Conservation (phyloP, 805 yeast species). For the Debaryomyces tyrocola region DNA sequence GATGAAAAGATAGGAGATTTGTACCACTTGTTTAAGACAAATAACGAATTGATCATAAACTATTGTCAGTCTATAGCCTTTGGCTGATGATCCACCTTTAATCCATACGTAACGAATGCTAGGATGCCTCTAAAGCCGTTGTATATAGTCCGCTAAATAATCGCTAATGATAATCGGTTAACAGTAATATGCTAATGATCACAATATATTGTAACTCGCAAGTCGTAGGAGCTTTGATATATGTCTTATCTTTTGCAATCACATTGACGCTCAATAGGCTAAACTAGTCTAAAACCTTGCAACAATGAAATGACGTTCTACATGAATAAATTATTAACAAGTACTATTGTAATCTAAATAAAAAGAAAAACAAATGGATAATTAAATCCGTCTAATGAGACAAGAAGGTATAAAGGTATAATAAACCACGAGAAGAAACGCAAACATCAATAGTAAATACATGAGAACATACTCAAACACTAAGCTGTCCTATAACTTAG, state of each 20-base stretch:
- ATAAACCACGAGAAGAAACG: background rate
- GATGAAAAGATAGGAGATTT: slow-evolving; percentile 38
- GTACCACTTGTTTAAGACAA: slow-evolving; percentile 26
- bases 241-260: no score
- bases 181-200: no score
- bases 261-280: no score
- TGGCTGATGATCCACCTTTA: slow-evolving; percentile 25
- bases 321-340: background rate
- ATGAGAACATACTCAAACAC: background rate
- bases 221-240: no score
- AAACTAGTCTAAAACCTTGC: no score
- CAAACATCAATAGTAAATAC: background rate
- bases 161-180: no score
- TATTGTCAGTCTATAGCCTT: slow-evolving; percentile 43
- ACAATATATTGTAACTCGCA: no score
- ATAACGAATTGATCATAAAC: slow-evolving; percentile 35
- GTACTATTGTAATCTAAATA: background rate
- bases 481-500: background rate
- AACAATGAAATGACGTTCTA: background rate
- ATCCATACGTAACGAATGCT: no score
- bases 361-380: background rate
- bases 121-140: no score
- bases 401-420: slow-evolving; percentile 3
- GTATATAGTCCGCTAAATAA: no score
- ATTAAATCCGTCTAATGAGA: background rate